Base-by-base conservation (phyloP, 1,139 yeast genomes). In the Debaryomycetaceae sp. region DNA sequence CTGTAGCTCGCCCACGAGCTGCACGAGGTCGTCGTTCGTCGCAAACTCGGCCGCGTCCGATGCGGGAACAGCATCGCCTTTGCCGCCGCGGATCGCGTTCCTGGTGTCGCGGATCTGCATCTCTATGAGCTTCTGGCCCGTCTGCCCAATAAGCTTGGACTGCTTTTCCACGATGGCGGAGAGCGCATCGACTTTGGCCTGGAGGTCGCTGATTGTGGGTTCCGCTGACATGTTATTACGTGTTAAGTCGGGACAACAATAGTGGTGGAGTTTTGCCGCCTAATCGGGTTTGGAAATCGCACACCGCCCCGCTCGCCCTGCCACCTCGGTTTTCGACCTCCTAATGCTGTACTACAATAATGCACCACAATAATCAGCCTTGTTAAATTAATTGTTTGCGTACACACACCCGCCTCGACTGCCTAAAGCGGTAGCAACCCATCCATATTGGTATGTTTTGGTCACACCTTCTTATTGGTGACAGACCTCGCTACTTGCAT, bases 1-100 rank as follows among this genome's bases (percentile, higher is more conserved):
- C 53, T 86, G 96, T 34, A 87, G 58, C 50, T 87, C 97, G 5
- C 86, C 86, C 10, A 86, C 96, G 27, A 45, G 32, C 41, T 44
- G 44, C 2, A 81, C 83, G 13, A 87, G 58, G 45, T 87, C 97
- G 34, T 81, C 93, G 40, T 81, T 78, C 11, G 86, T 75, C 23
- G 77, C 80, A 37, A 66, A 77, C 37, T 80, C 87, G 4, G 69
- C 54, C 10, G 75, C 44, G 37, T 75, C 82, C 15, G 68, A 39
- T 10, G 29, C 29, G 15, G 30, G 22, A 6, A 7, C 10, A 10
- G 20, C 6, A 7, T 7, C 20, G 20, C 20, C 15, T 23, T 15
- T 4, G 22, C 11, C 5, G 15, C 28, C 22, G 15, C 22, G 11
- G 50, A 71, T 56, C 33, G 53, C 55, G 5, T 45, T 33, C 38